phyloP scores from a whole-genome alignment of 2,329 filamentous ascomycete genomes.

The Zymoseptoria passerinii region DNA sequence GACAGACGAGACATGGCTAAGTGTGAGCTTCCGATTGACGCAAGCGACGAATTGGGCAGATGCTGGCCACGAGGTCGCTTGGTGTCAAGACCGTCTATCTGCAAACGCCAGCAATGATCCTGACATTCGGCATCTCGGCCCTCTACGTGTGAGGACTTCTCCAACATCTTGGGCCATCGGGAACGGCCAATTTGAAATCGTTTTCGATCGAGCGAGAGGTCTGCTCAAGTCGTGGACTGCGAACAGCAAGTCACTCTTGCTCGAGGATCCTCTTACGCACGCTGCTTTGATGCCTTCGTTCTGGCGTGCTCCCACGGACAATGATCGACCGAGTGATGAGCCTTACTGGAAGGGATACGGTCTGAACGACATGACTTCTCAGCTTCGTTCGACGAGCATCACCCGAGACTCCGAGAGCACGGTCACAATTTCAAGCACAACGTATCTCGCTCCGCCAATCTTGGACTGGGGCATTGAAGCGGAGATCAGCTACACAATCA shows the following conservation, averaged over 20 bases:
- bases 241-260: constrained; percentile 30
- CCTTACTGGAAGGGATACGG: constrained; percentile 47
- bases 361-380: constrained; percentile 40
- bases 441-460: constrained; percentile 46
- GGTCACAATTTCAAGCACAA: constrained; percentile 8
- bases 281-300: constrained; percentile 41
- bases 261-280: not conserved
- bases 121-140: not conserved
- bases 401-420: constrained; percentile 17
- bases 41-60: constrained; percentile 40
- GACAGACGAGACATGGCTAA: constrained; percentile 39
- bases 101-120: not conserved
- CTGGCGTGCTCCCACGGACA: constrained; percentile 57
- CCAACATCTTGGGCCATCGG: constrained; percentile 3
- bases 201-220: constrained; percentile 4
- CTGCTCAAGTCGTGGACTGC: constrained; percentile 31
- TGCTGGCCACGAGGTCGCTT: constrained; percentile 15
- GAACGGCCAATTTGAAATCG: constrained; percentile 4
- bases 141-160: constrained; percentile 5
- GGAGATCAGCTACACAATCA: constrained; percentile 45
- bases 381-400: constrained; percentile 38
- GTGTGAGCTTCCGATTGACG: constrained; percentile 39
- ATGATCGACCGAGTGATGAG: constrained; percentile 47
- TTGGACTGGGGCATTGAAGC: constrained; percentile 48
- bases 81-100: constrained; percentile 12